Evolutionary conservation across 2,329 filamentous ascomycete species (phyloP).

Genomic region (Colletotrichum tamarilloi): DNA sequence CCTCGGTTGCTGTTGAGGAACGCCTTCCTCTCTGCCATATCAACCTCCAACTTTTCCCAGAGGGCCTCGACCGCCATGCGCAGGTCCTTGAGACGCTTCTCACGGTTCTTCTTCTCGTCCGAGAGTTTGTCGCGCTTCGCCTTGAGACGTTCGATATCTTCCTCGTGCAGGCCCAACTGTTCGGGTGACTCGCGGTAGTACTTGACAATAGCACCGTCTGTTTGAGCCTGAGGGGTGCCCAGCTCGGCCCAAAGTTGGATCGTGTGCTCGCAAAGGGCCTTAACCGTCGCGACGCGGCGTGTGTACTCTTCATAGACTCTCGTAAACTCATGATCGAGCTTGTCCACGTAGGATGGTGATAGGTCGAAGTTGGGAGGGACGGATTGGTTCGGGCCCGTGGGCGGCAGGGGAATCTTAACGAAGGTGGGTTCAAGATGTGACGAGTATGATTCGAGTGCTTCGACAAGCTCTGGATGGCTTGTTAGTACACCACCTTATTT

Average conservation of each 20-base stretch:
- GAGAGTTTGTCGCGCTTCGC: conserved; percentile 82
- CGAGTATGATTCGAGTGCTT: conserved; percentile 95
- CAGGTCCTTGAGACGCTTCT: conserved; percentile 81
- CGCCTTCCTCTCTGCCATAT: conserved; percentile 82
- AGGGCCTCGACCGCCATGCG: conserved; percentile 82
- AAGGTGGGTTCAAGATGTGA: conserved; percentile 94
- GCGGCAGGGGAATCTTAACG: conserved; percentile 85
- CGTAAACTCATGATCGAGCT: conserved; percentile 90
- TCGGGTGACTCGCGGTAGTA: conserved; percentile 91
- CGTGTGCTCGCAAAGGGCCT: conserved; percentile 81
- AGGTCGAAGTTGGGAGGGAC: conserved; percentile 89
- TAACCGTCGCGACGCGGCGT: conserved; percentile 80
- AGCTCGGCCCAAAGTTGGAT: conserved; percentile 97
- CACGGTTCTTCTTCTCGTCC: conserved; percentile 88
- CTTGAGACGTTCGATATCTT: conserved; percentile 81
- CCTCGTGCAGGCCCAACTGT: conserved; percentile 90
- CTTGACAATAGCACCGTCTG: conserved; percentile 87
- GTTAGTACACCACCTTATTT: conserved; percentile 23
- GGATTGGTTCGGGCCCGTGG: conserved; percentile 79
- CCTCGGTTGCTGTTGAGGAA: conserved; percentile 92
- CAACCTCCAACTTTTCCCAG: conserved; percentile 89
- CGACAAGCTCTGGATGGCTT: conserved; percentile 77
- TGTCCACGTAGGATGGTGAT: conserved; percentile 87
- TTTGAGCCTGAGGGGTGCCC: conserved; percentile 92
- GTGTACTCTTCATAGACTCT: conserved; percentile 97